Evolutionary conservation across 371 early-diverging fungal genomes (phyloP).

Genomic region (Mucor mucedo): DNA sequence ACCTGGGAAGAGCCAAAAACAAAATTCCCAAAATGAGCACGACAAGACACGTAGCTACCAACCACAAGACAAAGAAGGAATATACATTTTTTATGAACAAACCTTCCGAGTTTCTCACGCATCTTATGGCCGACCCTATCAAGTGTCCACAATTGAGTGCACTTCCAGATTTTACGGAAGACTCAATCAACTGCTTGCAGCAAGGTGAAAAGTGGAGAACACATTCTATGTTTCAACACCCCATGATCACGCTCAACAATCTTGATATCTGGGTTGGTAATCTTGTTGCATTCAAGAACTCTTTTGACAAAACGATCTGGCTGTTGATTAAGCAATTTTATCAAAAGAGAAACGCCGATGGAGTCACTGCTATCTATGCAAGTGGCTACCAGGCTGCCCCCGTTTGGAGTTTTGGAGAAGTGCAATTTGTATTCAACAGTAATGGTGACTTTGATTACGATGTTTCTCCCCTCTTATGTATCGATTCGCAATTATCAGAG

Average conservation of each 20-base stretch:
- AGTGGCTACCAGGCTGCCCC: no score
- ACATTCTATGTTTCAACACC: slow-evolving; percentile 6
- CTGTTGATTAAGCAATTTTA: neutral
- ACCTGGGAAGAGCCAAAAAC: neutral
- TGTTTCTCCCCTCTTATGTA: no score
- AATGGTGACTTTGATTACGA: no score
- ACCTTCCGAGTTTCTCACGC: slow-evolving; percentile 4
- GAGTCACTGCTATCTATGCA: no score
- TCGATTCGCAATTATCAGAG: no score
- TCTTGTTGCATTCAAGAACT: neutral
- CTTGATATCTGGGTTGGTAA: slow-evolving; percentile 8
- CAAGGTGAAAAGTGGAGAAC: slow-evolving; percentile 20
- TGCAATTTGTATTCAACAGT: no score
- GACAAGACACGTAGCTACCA: neutral
- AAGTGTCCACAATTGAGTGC: neutral
- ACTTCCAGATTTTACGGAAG: slow-evolving; percentile 5
- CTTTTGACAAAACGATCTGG: no score
- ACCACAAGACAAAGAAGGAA: neutral
- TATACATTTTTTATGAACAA: slow-evolving; percentile 7
- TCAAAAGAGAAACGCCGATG: no score
- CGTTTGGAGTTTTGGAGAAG: no score
- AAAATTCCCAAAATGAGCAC: neutral
- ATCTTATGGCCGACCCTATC: slow-evolving; percentile 11
- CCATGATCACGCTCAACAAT: slow-evolving; percentile 7
- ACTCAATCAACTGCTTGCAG: neutral